A percentile compares a stretch with the other conserved stretches of the same genome.
Evolutionary conservation across 495 filamentous ascomycete species (phyloP).

Genomic region (Oidiodendron maius): DNA sequence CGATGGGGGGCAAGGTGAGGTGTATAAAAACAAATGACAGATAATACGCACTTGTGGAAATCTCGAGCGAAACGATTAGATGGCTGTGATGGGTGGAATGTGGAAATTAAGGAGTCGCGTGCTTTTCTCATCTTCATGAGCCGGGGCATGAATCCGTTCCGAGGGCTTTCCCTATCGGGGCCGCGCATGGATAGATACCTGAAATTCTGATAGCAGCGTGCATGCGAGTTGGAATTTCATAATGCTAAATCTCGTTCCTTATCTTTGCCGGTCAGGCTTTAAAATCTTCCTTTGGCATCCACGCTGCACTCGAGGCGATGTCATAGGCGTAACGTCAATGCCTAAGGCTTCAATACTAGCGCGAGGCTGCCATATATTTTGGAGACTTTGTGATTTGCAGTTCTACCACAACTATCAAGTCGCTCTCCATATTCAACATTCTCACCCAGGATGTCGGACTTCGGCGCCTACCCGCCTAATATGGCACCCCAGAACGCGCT

Average conservation of each 20-base stretch:
- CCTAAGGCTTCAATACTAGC: background rate
- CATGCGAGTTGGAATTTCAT: slow-evolving; percentile 12
- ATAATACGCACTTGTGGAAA: slow-evolving; percentile 12
- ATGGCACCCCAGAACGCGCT: slow-evolving; percentile 51
- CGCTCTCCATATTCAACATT: background rate
- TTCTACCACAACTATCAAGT: background rate
- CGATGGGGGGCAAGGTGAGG: background rate
- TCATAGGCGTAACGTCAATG: too few relatives aligned
- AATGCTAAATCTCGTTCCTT: too few relatives aligned
- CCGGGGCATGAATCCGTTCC: slow-evolving; percentile 6
- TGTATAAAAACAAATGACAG: slow-evolving; percentile 10
- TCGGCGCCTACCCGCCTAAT: slow-evolving; percentile 50
- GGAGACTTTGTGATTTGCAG: background rate
- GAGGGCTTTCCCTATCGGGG: slow-evolving; percentile 9
- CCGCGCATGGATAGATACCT: slow-evolving; percentile 21
- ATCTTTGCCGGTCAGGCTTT: too few relatives aligned
- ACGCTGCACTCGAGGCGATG: too few relatives aligned
- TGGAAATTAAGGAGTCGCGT: slow-evolving; percentile 13
- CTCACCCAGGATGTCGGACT: slow-evolving; percentile 43
- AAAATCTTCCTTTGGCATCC: too few relatives aligned
- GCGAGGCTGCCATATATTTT: background rate
- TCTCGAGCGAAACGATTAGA: slow-evolving; percentile 16
- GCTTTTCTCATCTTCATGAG: slow-evolving; percentile 2
- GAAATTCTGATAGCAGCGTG: slow-evolving; percentile 15
- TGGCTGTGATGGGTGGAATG: slow-evolving; percentile 1